These are phyloP conservation scores for Rhizomucor pusillus DNA, from an alignment of 371 early-diverging fungal species.

Conservation along the genomic window DNA sequence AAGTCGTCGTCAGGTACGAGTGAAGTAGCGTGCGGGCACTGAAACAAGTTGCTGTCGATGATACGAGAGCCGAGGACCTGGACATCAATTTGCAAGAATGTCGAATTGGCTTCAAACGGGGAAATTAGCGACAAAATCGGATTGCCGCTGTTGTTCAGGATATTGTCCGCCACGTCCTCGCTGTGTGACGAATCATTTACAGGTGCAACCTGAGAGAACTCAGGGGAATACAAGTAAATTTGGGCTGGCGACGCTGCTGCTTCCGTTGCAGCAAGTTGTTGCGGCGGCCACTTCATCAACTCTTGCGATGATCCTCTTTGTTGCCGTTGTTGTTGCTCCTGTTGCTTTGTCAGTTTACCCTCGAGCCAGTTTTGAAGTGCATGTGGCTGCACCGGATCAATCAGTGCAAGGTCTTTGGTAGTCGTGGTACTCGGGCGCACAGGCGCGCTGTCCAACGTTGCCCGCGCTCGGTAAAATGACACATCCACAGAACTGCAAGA, in stretches of 20 bases:
- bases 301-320: slow-evolving; percentile 3
- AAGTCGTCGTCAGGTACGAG: slow-evolving; percentile 13
- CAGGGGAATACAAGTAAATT: slow-evolving; percentile 39
- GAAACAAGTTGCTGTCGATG: slow-evolving; percentile 28
- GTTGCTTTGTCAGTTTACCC: slow-evolving; percentile 14
- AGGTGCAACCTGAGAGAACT: slow-evolving; percentile 38
- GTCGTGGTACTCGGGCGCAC: slow-evolving; percentile 1
- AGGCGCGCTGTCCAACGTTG: slow-evolving; percentile 7
- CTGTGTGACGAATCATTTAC: slow-evolving; percentile 1
- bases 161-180: background rate
- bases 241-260: slow-evolving; percentile 12
- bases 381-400: slow-evolving; percentile 38
- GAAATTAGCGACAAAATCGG: slow-evolving; percentile 30
- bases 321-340: slow-evolving; percentile 1
- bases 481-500: background rate
- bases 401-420: slow-evolving; percentile 33
- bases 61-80: slow-evolving; percentile 40
- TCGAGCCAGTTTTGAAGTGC: slow-evolving; percentile 38
- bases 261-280: background rate
- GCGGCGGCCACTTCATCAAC: slow-evolving; percentile 15
- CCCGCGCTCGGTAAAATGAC: background rate
- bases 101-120: slow-evolving; percentile 16
- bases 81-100: slow-evolving; percentile 42
- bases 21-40: slow-evolving; percentile 20
- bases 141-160: background rate